A percentile compares a stretch with the other conserved stretches of the same genome.
phyloP scores from a whole-genome alignment of 257 asterid genomes.

The Schizonepeta tenuifolia region DNA sequence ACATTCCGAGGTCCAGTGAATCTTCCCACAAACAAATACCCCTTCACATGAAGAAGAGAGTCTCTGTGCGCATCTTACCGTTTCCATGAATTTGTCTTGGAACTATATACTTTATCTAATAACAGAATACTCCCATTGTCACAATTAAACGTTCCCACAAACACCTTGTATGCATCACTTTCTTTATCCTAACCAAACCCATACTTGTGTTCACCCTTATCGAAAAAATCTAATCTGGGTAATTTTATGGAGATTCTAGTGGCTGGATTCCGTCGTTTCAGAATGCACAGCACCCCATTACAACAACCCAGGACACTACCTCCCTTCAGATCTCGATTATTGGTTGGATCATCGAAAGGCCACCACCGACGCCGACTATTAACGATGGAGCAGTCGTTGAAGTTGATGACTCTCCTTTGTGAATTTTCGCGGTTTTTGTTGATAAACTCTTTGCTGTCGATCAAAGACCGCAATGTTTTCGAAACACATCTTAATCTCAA shows the following conservation, averaged over 20 bases:
- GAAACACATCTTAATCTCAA: constrained; percentile 42
- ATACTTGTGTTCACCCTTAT: too few relatives aligned
- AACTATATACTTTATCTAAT: constrained; percentile 40
- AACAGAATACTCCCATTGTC: not conserved
- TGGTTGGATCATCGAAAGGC: not conserved
- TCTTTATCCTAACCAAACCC: too few relatives aligned
- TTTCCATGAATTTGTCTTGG: constrained; percentile 43
- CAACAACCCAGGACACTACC: constrained; percentile 5
- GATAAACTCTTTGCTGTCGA: not conserved
- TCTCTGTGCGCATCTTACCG: too few relatives aligned
- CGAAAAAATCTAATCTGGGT: too few relatives aligned
- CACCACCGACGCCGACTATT: not conserved
- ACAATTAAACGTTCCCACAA: not conserved
- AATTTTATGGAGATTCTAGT: too few relatives aligned
- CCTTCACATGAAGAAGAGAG: constrained; percentile 24
- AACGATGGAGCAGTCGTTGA: not conserved
- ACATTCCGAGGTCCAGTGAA: constrained; percentile 41
- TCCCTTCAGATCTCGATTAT: too few relatives aligned
- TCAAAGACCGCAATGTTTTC: constrained; percentile 31
- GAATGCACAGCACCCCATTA: not conserved
- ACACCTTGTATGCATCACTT: constrained; percentile 22
- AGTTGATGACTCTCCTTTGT: not conserved
- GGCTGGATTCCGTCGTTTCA: too few relatives aligned
- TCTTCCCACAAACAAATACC: constrained; percentile 43
- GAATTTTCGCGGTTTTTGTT: constrained; percentile 30